Evolutionary conservation across 306 rosid genomes (phyloP), one percentile per base, ranked within the genome.

Genomic region (Acacia crassicarpa): DNA sequence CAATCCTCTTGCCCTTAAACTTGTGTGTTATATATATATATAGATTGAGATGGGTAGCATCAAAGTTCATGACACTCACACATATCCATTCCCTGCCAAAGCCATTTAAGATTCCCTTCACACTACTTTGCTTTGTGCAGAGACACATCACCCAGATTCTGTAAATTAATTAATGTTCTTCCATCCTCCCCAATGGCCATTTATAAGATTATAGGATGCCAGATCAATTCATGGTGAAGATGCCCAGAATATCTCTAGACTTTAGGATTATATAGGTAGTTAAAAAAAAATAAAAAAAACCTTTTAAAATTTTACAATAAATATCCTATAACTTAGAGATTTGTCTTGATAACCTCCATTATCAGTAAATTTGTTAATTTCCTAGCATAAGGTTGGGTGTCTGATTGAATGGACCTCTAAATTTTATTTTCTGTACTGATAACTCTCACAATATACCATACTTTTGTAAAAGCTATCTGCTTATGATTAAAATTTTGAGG

Each of bases 71-170:
- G 9, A 40, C 16, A 83, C 54, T 75, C 86, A 20, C 23, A 81
- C 62, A 80, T 85, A 86, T 79, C 71, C 90, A 80, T 81, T 75
- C 82, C 84, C 77, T 48, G 16, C 69, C 53, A 70, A 66, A 81
- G 68, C 70, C 77, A 58, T 79, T 81, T 65, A 65, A 80, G 62
- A 84, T 85, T 87, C 95, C 85, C 84, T 88, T 83, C 93, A 78
- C 79, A 86, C 84, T 14, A 1, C 87, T 77, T 85, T 85, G 41
- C 69, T 82, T 71, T 80, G 69, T 83, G 81, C 80, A 56, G 70
- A 48, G 82, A 45, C 72, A 84, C 75, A 78, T 81, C 70, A 72
- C 38, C 77, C 81, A 70, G 75, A 87, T 84, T 84, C 77, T 84
- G 9, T 15, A 76, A 43, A 63, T 74, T 80, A 72, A 72, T 35